These are phyloP conservation scores for Aegilops longissima DNA, from an alignment of 176 grass and related monocot species.

Conservation along the genomic window DNA sequence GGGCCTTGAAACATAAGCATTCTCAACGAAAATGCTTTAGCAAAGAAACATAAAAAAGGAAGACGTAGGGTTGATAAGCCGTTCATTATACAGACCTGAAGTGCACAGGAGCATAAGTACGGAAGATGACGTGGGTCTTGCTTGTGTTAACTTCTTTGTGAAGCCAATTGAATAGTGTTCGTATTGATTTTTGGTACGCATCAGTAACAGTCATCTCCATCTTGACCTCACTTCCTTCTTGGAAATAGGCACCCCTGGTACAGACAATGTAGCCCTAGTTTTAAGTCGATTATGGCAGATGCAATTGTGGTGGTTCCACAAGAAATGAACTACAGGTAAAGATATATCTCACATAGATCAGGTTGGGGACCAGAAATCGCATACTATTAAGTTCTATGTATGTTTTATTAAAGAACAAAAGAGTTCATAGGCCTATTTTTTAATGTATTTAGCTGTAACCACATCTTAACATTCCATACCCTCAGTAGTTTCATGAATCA, in stretches of 20 bases:
- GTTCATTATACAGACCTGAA: slow-evolving; percentile 71
- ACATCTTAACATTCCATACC: background rate
- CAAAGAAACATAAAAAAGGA: slow-evolving; percentile 13
- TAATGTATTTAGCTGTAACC: slow-evolving; percentile 2
- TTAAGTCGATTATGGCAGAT: slow-evolving; percentile 7
- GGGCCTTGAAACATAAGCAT: background rate
- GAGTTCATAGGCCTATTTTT: background rate
- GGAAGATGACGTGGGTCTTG: slow-evolving; percentile 87
- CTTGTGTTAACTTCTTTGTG: slow-evolving; percentile 67
- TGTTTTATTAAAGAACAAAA: background rate
- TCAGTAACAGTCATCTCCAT: slow-evolving; percentile 74
- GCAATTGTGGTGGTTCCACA: background rate
- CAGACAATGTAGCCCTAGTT: slow-evolving; percentile 8
- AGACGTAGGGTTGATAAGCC: background rate
- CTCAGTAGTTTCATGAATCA: background rate
- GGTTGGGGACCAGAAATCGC: background rate
- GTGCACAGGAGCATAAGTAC: slow-evolving; percentile 92
- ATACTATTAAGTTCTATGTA: slow-evolving; percentile 9
- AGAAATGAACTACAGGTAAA: background rate
- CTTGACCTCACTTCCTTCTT: slow-evolving; percentile 75
- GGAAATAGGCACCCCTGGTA: slow-evolving; percentile 79
- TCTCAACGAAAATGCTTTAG: slow-evolving; percentile 14
- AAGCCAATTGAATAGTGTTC: slow-evolving; percentile 76
- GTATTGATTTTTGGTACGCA: slow-evolving; percentile 71
- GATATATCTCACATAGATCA: background rate